phyloP scores from a whole-genome alignment of 2,329 filamentous ascomycete genomes.

The Rachicladosporium sp. region DNA sequence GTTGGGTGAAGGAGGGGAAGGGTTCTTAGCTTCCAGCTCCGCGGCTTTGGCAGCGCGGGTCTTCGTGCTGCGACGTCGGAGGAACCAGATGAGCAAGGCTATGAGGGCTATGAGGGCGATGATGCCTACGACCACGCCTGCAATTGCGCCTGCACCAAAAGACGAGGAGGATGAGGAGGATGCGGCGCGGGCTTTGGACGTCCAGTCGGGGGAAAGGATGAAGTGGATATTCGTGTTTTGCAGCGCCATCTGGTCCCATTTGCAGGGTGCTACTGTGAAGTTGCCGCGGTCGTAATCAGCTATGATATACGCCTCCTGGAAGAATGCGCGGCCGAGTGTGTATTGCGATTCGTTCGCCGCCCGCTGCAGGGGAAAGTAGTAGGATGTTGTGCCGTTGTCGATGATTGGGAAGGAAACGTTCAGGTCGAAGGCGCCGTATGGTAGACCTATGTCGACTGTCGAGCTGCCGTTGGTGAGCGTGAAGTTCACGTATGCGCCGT shows the following conservation, averaged over 20 bases:
- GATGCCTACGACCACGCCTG: conserved; percentile 22
- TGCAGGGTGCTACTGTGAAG: conserved; percentile 25
- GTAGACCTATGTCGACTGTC: conserved; percentile 24
- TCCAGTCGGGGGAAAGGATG: conserved; percentile 17
- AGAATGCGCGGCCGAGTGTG: conserved; percentile 25
- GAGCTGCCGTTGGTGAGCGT: conserved; percentile 16
- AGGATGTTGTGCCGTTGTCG: conserved; percentile 14
- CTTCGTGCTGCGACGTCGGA: conserved; percentile 18
- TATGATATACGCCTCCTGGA: conserved; percentile 28
- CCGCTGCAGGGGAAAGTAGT: conserved; percentile 25
- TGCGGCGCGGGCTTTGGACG: neutral
- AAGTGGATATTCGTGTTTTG: conserved; percentile 14
- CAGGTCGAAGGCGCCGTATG: conserved; percentile 26
- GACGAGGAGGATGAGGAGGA: conserved; percentile 5
- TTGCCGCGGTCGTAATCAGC: conserved; percentile 25
- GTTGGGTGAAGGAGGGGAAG: too few species aligned
- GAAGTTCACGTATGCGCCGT: conserved; percentile 24
- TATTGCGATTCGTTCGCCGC: conserved; percentile 23
- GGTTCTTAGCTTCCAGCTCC: neutral
- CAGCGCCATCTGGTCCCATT: conserved; percentile 18
- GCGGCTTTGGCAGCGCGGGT: conserved; percentile 3
- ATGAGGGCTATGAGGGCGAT: conserved; percentile 19
- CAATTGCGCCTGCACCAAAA: conserved; percentile 21
- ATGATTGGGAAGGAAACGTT: conserved; percentile 18
- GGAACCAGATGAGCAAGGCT: conserved; percentile 14